Evolutionary conservation across 106 monocot species (phyloP), one percentile per base, ranked within the genome.

Genomic region (Cymbidium sinense): DNA sequence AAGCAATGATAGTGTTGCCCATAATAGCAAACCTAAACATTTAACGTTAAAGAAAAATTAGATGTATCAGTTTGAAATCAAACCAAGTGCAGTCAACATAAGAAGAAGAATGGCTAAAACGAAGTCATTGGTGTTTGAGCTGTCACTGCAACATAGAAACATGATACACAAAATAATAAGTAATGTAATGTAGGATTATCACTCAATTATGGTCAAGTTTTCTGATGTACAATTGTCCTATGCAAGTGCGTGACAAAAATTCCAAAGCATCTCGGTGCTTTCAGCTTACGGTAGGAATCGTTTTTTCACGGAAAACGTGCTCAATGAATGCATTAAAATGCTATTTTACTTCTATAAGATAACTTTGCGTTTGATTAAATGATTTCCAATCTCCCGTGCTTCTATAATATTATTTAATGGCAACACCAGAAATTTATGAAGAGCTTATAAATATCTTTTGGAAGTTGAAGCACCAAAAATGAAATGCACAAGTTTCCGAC

Each of bases 1-100:
- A 94, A 94, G 76, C 94, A 94, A 73, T 91, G 91, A 81, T 94
- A 94, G 73, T 94, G 94, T 70, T 94, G 94, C 28, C 94, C 94
- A 82, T 94, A 94, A 77, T 91, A 94, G 84, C 94, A 94, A 72
- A 94, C 91, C 94, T 94, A 83, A 33, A 81, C 61, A 72, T 43
- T 64, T 6, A 25, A 77, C 50, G 62, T 65, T 23, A 31, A 62
- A 34, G 13, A 58, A 30, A 69, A 70, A 43, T 76, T 35, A 43
- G 19, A 18, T 64, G 31, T 39, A 25, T 34, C n/a, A 33, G 18
- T 18, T 30, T 43, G 69, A 64, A 12, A 13, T 25, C 3, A 77
- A 50, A 69, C 34, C 11, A 8, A 74, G 1, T 5, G 43, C 27
- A 44, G 19, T 35, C 37, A 43, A 12, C 23, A 74, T 12, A 44